Conservation (phyloP, 257 asterid genomes). For the Solanum sejunctum region DNA sequence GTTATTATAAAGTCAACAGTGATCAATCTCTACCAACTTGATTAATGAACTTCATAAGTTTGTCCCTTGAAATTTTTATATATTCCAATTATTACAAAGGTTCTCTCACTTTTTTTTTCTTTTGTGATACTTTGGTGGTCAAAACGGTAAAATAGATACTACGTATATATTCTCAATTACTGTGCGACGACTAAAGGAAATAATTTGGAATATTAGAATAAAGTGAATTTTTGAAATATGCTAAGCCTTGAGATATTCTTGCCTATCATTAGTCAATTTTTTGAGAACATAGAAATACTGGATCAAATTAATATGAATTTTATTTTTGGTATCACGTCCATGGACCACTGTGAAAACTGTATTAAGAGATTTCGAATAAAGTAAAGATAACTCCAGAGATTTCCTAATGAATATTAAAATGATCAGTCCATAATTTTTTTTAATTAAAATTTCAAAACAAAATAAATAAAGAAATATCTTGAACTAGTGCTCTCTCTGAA, state of each 20-base stretch:
- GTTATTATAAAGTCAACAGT: not conserved
- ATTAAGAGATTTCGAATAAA: slow-evolving; percentile 4
- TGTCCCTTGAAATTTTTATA: not conserved
- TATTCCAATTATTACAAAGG: not conserved
- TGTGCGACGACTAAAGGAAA: not conserved
- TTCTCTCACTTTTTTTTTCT: not conserved
- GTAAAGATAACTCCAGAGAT: not conserved
- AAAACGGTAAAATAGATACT: not conserved
- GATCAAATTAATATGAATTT: not conserved
- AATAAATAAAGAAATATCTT: not conserved
- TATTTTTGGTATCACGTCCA: not conserved
- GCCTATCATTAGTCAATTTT: not conserved
- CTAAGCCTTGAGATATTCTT: slow-evolving; percentile 2
- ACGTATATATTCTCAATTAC: not conserved
- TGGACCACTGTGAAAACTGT: not conserved
- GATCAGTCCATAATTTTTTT: no score
- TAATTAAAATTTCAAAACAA: not conserved
- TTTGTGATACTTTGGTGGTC: not conserved
- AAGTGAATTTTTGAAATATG: not conserved
- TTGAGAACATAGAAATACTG: not conserved
- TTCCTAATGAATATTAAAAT: slow-evolving; percentile 2
- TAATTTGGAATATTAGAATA: slow-evolving; percentile 10
- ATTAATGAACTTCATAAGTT: not conserved
- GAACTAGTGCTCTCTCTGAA: not conserved
- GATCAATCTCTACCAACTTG: not conserved